Conservation (phyloP, 768 basidiomycete species). For the Leccinellum rugosiceps region DNA sequence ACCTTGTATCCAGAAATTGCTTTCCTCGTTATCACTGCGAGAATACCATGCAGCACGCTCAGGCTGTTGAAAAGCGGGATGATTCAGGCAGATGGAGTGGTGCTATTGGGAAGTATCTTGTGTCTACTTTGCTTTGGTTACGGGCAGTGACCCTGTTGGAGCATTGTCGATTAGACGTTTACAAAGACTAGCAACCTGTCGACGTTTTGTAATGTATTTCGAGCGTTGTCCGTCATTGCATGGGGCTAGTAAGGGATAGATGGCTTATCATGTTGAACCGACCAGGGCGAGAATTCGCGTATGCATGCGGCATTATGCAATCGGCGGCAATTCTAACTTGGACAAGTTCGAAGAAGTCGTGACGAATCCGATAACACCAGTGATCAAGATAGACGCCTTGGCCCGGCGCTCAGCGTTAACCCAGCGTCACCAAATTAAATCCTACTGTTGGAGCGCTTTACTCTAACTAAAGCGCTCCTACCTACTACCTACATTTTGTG, state of each 20-base stretch:
- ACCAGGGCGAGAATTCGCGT: neutral
- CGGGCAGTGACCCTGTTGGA: neutral
- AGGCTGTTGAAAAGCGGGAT: neutral
- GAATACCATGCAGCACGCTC: neutral
- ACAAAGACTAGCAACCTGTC: neutral
- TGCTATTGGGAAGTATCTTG: constrained; percentile 14
- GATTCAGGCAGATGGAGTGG: constrained; percentile 9
- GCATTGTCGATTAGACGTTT: neutral
- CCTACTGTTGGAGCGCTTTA: neutral
- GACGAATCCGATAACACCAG: neutral
- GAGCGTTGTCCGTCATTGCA: neutral
- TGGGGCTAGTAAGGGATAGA: neutral
- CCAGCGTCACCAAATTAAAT: neutral
- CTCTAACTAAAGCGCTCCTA: neutral
- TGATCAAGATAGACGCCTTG: neutral
- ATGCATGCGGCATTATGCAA: no score
- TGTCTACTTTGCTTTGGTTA: constrained; percentile 7
- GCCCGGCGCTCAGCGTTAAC: neutral
- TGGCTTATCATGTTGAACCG: neutral
- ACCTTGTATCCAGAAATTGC: constrained; percentile 23
- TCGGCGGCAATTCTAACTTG: no score
- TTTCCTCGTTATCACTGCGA: constrained; percentile 5
- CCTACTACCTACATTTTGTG: neutral
- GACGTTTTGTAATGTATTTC: neutral
- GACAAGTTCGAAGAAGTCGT: no score